Base-by-base conservation (phyloP, 345 rosid species). In the Camelina hispida region DNA sequence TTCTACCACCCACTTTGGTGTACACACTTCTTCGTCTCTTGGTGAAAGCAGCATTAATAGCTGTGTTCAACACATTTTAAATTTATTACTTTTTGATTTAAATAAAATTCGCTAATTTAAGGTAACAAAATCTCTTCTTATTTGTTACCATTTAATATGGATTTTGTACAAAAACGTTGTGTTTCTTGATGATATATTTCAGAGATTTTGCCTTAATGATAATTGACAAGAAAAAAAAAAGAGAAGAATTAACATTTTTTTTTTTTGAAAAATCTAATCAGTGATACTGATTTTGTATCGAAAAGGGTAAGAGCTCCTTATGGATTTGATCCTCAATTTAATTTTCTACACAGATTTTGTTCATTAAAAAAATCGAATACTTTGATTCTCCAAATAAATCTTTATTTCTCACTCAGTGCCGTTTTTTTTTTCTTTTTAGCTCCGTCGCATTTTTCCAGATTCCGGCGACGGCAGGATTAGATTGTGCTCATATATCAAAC, bases 131-230 rank as follows among this genome's bases (percentile, higher is more conserved):
- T 43, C 48, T 43, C 16, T 42, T 40, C 11, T 14, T 5, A 42
- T 73, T 55, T 73, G 65, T 73, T 65, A 73, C 71, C 77, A 34
- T 64, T 54, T 46, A 73, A 43, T 44, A 64, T 4, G 50, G 50
- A 64, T 73, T 43, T 32, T 47, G 47, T 54, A 64, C 38, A 46
- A 64, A 17, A 15, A 34, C 7, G 7, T 34, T 2, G 9, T 34
- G 37, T 34, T 34, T 34, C 37, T 34, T 34, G 9, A 34, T 34
- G 37, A 34, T 6, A 34, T 7, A 7, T 35, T 47, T 32, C 18
- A 18, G 35, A 58, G 16, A 47, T 46, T 18, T 20, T 58, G 20
- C 23, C 34, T 72, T 72, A 17, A 72, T 72, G 52, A 43, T 62
- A 42, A 14, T 3, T 59, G 22, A 47, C 20, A 3, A 25, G 3